Evolutionary conservation across 306 rosid species (phyloP).

Genomic region (Lathyrus tuberosus): DNA sequence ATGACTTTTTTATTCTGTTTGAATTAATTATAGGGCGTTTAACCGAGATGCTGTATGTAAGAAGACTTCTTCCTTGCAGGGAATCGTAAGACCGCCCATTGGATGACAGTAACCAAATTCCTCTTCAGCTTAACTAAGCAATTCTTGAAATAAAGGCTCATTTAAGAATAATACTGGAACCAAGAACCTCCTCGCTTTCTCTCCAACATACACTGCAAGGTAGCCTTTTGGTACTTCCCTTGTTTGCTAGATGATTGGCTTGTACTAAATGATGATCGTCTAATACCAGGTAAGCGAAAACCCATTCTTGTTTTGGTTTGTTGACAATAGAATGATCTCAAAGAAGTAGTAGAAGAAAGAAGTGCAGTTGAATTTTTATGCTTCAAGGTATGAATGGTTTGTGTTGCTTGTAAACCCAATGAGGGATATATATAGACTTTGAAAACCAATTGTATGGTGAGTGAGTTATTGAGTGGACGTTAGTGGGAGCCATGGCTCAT

Average conservation of each 20-base stretch:
- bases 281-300: no score
- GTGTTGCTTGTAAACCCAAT: constrained; percentile 3
- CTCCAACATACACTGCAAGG: no score
- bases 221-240: no score
- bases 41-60: constrained; percentile 32
- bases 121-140: no score
- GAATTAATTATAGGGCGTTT: constrained; percentile 8
- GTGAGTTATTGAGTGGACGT: not conserved
- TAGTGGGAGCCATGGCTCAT: constrained; percentile 17
- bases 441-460: constrained; percentile 18
- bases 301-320: no score
- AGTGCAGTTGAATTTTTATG: not conserved
- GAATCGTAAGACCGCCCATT: no score
- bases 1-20: not conserved
- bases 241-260: no score
- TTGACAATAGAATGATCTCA: constrained; percentile 7
- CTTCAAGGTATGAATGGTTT: not conserved
- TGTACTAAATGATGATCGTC: constrained; percentile 18
- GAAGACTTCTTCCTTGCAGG: no score
- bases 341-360: not conserved
- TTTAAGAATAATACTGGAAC: no score
- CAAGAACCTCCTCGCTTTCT: no score
- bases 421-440: not conserved
- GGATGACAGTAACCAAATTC: no score
- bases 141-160: no score